Conservation (phyloP, 83 land plant genomes). For the Diphasiastrum complanatum region DNA sequence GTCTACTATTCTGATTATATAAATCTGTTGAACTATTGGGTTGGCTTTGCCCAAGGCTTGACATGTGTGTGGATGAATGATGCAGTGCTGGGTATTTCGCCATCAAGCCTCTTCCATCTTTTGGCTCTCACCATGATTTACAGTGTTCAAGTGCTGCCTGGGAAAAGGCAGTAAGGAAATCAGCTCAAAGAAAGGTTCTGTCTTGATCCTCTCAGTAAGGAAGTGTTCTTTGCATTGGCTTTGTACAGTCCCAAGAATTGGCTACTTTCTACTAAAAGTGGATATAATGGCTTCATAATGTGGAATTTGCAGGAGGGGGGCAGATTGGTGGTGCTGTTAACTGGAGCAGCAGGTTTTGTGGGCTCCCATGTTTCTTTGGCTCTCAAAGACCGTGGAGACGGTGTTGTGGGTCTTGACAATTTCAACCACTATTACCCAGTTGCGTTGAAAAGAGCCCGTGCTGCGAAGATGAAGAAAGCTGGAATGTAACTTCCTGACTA, state of each 20-base stretch:
- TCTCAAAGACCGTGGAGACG: slow-evolving; percentile 22
- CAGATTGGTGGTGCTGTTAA: slow-evolving; percentile 18
- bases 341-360: slow-evolving; percentile 32
- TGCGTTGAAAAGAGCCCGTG: slow-evolving; percentile 25
- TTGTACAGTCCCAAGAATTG: background rate
- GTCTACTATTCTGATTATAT: background rate
- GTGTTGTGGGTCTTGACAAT: slow-evolving; percentile 22
- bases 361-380: slow-evolving; percentile 25
- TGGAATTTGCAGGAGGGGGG: slow-evolving; percentile 17
- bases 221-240: background rate
- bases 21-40: background rate
- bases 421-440: slow-evolving; percentile 25
- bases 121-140: too few species aligned
- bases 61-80: too few species aligned
- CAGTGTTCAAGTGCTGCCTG: slow-evolving; percentile 5
- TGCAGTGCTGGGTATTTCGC: too few species aligned
- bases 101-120: too few species aligned
- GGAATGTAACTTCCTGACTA: slow-evolving; percentile 10
- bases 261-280: background rate
- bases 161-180: slow-evolving; percentile 6
- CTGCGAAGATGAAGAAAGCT: slow-evolving; percentile 18
- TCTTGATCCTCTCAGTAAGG: background rate
- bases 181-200: slow-evolving; percentile 5
- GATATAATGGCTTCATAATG: too few species aligned
- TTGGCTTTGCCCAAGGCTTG: background rate